Percentiles rank a stretch among this genome's conserved stretches.
Conservation (phyloP, 768 basidiomycete genomes). For the Termitomyces sp. region DNA sequence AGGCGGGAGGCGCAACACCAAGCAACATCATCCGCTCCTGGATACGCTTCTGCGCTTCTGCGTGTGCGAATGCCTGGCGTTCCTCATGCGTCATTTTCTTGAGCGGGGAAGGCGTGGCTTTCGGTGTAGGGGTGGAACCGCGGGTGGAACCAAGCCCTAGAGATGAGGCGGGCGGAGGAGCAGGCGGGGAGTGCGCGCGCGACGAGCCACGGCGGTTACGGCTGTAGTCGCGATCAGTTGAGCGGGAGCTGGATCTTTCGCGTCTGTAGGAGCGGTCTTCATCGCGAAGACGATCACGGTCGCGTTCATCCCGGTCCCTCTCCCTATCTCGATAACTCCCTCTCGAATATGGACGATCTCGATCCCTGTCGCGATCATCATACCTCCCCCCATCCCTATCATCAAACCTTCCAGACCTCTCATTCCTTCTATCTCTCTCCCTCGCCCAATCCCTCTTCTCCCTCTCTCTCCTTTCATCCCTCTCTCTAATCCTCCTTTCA, state of each 20-base stretch:
- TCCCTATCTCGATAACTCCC: slow-evolving; percentile 9
- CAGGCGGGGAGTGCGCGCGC: slow-evolving; percentile 41
- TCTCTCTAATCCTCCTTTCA: slow-evolving; percentile 74
- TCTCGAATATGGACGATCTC: slow-evolving; percentile 23
- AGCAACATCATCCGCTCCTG: slow-evolving; percentile 82
- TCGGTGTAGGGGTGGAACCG: slow-evolving; percentile 41
- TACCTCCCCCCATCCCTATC: slow-evolving; percentile 26
- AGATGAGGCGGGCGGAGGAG: slow-evolving; percentile 39
- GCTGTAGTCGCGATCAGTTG: not conserved
- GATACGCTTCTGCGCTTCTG: slow-evolving; percentile 77
- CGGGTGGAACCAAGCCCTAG: slow-evolving; percentile 23
- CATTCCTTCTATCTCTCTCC: slow-evolving; percentile 82
- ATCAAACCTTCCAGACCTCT: slow-evolving; percentile 64
- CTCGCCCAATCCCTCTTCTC: slow-evolving; percentile 76
- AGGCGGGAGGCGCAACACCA: slow-evolving; percentile 55
- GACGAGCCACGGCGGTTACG: slow-evolving; percentile 33
- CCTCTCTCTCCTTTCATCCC: slow-evolving; percentile 69
- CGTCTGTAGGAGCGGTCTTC: slow-evolving; percentile 28
- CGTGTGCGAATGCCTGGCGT: slow-evolving; percentile 68
- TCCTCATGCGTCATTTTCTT: slow-evolving; percentile 87
- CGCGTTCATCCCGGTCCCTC: slow-evolving; percentile 16
- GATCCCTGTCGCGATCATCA: slow-evolving; percentile 20
- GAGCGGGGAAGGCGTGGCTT: slow-evolving; percentile 53
- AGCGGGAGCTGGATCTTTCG: slow-evolving; percentile 20
- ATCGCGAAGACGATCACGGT: slow-evolving; percentile 27